phyloP scores from a whole-genome alignment of 768 basidiomycete genomes.

The Boletus coccyginus region DNA sequence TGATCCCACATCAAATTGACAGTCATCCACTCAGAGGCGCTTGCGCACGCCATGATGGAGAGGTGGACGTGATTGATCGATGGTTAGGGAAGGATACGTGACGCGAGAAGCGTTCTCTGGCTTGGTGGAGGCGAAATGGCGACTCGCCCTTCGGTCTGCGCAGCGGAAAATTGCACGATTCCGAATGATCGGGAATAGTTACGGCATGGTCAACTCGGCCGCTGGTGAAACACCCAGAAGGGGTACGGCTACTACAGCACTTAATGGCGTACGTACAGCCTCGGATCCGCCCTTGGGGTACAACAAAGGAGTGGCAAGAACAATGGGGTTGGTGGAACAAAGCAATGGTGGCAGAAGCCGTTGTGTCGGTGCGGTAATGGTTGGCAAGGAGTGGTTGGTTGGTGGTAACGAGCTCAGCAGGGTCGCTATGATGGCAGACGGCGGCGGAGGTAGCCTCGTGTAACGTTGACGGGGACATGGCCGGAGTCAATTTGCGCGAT shows the following conservation, averaged over 20 bases:
- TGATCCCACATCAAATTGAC: too few relatives aligned
- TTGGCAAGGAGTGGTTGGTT: neutral
- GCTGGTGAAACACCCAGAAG: too few relatives aligned
- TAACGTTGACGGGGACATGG: constrained; percentile 28
- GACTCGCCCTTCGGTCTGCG: too few relatives aligned
- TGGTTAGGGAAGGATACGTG: too few relatives aligned
- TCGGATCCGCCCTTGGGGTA: neutral
- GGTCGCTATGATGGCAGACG: constrained; percentile 3
- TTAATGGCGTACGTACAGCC: constrained; percentile 12
- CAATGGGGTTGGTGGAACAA: constrained; percentile 11
- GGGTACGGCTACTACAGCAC: neutral
- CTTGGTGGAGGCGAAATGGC: too few relatives aligned
- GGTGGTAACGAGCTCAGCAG: neutral
- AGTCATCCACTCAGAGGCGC: too few relatives aligned
- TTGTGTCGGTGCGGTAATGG: constrained; percentile 1
- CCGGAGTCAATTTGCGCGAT: constrained; percentile 28
- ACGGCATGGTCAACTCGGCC: neutral
- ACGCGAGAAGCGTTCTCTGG: too few relatives aligned
- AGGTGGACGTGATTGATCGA: too few relatives aligned
- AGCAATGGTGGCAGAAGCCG: neutral
- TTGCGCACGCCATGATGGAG: too few relatives aligned
- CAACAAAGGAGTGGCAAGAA: constrained; percentile 16
- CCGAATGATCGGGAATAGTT: neutral
- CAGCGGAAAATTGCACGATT: neutral
- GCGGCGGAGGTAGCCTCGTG: constrained; percentile 30